A percentile compares a stretch with the other conserved stretches of the same genome.
These are phyloP conservation scores for Myxozyma neotropica DNA, from an alignment of 805 yeast genomes.

Conservation along the genomic window DNA sequence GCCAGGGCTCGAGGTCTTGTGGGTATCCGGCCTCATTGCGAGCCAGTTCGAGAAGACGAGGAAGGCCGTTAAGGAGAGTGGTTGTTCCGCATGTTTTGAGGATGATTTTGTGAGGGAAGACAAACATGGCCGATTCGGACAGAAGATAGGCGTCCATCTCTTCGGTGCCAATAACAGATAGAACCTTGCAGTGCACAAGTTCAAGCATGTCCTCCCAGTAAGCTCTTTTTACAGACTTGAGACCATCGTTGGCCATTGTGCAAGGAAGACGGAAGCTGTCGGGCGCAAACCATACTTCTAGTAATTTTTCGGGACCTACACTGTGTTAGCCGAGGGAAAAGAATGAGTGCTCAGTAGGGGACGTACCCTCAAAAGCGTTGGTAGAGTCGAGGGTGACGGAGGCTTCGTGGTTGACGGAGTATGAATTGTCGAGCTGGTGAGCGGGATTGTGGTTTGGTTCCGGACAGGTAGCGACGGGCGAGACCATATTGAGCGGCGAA, in stretches of 20 bases:
- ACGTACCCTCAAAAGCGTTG: constrained; percentile 77
- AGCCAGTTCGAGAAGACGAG: constrained; percentile 60
- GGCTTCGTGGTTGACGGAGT: constrained; percentile 73
- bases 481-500: constrained; percentile 11
- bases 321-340: constrained; percentile 10
- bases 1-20: constrained; percentile 49
- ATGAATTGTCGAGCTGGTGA: constrained; percentile 18
- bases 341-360: not conserved
- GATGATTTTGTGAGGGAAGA: constrained; percentile 80
- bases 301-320: constrained; percentile 80
- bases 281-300: constrained; percentile 86
- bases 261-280: constrained; percentile 47
- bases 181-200: constrained; percentile 81
- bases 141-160: constrained; percentile 80
- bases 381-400: constrained; percentile 82
- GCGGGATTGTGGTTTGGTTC: constrained; percentile 15
- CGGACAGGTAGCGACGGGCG: constrained; percentile 9
- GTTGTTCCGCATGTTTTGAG: constrained; percentile 97
- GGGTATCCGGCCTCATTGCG: constrained; percentile 48
- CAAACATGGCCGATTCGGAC: constrained; percentile 87
- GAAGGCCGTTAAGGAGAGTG: constrained; percentile 78
- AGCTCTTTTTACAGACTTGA: constrained; percentile 62
- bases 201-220: constrained; percentile 76
- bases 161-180: constrained; percentile 71
- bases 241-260: constrained; percentile 47